Conservation (phyloP, 208 protist species). For the Trypanosoma avium region DNA sequence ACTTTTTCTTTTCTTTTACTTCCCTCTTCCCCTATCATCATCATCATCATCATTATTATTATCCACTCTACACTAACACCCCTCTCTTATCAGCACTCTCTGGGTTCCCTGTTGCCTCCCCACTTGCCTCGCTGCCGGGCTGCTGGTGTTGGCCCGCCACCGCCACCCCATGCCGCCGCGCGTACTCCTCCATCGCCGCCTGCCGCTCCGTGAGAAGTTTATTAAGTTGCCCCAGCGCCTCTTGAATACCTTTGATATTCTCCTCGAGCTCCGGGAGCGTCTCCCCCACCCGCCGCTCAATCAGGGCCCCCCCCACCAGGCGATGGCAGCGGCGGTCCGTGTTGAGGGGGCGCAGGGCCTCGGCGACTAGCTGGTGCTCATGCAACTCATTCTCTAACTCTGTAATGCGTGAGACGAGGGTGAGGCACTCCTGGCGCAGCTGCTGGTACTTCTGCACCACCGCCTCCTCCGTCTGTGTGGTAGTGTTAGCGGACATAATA, state of each 20-base stretch:
- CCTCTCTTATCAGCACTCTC: constrained; percentile 23
- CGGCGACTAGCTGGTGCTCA: constrained; percentile 91
- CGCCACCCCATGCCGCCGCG: constrained; percentile 63
- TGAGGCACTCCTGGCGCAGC: constrained; percentile 84
- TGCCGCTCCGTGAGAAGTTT: constrained; percentile 79
- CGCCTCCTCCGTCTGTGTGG: constrained; percentile 51
- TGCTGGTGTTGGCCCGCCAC: constrained; percentile 24
- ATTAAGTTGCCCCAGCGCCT: constrained; percentile 70
- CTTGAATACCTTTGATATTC: constrained; percentile 79
- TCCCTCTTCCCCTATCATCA: constrained; percentile 17
- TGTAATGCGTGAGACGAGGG: constrained; percentile 82
- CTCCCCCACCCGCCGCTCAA: constrained; percentile 94
- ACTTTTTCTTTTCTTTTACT: neutral
- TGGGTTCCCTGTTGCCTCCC: constrained; percentile 2
- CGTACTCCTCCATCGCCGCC: constrained; percentile 87
- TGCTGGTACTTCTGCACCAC: constrained; percentile 85
- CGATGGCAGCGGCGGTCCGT: constrained; percentile 93
- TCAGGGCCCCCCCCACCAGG: constrained; percentile 93
- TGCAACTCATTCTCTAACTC: constrained; percentile 88
- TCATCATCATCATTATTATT: constrained; percentile 23
- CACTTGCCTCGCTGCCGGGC: neutral
- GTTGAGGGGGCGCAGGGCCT: constrained; percentile 84
- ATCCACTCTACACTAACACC: constrained; percentile 58
- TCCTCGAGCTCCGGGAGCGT: constrained; percentile 94
- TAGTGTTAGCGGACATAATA: neutral